A percentile compares a stretch with the other conserved stretches of the same genome.
phyloP scores from a whole-genome alignment of 1,284 basidiomycete species.

The Apiotrichum sp. region DNA sequence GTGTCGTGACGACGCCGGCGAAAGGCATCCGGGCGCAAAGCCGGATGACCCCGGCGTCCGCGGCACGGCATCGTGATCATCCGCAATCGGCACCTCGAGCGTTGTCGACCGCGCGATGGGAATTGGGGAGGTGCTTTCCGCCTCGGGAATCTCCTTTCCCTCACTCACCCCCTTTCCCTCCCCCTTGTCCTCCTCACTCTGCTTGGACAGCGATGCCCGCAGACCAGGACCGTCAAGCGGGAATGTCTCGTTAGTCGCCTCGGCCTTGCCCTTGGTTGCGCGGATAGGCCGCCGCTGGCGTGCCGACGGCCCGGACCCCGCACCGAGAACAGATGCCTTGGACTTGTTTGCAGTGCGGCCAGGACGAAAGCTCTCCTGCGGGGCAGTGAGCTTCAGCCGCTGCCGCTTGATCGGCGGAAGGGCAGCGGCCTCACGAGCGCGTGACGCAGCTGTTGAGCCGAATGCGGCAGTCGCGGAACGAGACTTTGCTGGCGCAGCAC shows the following conservation, averaged over 20 bases:
- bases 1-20: conserved; percentile 9
- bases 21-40: not conserved
- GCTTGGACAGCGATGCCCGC: not conserved
- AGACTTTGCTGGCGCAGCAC: not conserved
- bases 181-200: not conserved
- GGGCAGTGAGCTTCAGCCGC: conserved; percentile 34
- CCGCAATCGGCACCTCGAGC: not conserved
- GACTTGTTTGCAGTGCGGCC: conserved; percentile 8
- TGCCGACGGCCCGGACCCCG: not conserved
- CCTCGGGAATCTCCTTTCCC: not conserved
- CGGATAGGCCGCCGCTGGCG: not conserved
- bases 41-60: conserved; percentile 3
- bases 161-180: not conserved
- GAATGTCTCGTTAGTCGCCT: conserved; percentile 6
- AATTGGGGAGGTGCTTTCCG: not conserved
- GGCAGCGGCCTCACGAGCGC: conserved; percentile 17
- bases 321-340: conserved; percentile 9
- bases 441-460: conserved; percentile 15
- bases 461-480: conserved; percentile 1
- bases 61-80: not conserved
- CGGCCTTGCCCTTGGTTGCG: not conserved
- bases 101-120: not conserved
- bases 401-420: conserved; percentile 31
- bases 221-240: conserved; percentile 10
- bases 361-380: conserved; percentile 38